Evolutionary conservation across 2,329 filamentous ascomycete genomes (phyloP), one percentile per base, ranked within the genome.

Genomic region (Sarocladium oryzae): DNA sequence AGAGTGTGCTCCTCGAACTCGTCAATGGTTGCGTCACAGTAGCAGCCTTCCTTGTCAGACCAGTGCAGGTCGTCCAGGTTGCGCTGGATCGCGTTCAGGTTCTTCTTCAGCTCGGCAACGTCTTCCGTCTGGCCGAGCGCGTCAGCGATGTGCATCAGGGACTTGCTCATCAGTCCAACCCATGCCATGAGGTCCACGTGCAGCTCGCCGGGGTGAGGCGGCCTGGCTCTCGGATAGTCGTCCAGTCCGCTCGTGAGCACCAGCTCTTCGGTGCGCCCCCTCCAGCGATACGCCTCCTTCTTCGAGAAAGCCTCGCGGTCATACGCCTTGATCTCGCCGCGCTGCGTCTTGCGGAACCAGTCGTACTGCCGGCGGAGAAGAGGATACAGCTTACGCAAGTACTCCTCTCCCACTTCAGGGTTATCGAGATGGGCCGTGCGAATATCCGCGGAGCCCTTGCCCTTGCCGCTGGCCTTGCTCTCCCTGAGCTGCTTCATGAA

Each of bases 51-150:
- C 59, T 85, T 77, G 51, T 88, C 80, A 16, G 85, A 87, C 93
- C 93, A 99, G 71, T 99, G 93, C 35, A 99, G 77, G 63, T 96
- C 90, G 59, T 93, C 86, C 43, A 97, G 82, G 67, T 99, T 99
- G 61, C 78, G 82, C 52, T 84, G 73, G 55, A 99, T 95, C 13
- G 86, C 90, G 28, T 81, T 80, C 52, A 89, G 79, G 52, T 86
- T 86, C 54, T 80, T 82, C 40, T 73, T 75, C 60, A 92, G 89
- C 60, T 88, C 82, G 20, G 79, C 77, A 1, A 79, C 84, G 58
- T 97, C 92, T 30, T 96, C 90, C 0, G 71, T 69, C 57, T 90
- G 79, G 43, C 80, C 84, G n/a, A 97, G 77, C 23, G 83, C 81
- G 41, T 81, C 73, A 1, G 90, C 89, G 59, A 96, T 88, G 58